Evolutionary conservation across 768 basidiomycete species (phyloP), one percentile per base, ranked within the genome.

Genomic region (Lactarius trivialis): DNA sequence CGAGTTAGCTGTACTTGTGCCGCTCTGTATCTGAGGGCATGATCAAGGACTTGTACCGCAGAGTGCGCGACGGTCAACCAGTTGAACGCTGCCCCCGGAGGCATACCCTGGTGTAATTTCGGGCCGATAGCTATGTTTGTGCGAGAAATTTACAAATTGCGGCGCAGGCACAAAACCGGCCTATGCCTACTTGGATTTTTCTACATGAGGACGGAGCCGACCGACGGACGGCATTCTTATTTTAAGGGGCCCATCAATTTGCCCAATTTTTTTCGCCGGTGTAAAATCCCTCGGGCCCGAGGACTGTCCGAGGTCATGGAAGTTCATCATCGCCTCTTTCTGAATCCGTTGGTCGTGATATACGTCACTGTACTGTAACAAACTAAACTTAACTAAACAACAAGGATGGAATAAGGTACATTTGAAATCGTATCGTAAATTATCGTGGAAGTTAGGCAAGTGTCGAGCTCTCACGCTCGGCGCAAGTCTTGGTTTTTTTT

Each of bases 31-130:
- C 78, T 79, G 4, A 83, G 83, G 36, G 85, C 86, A 77, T 85
- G 81, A 12, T 80, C 75, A 37, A 86, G 70, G 58, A 91, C 84
- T 59, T 86, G 82, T 57, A 78, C 75, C 21, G 81, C 73, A 15
- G 85, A 82, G 61, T 82, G 80, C 52, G 82, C 75, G 33, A 88
- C 87, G 69, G 85, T 86, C 60, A 88, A 71, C 83, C 85, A 87
- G 77, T 85, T 87, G 75, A 81, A 89, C 14, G 79, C 80, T 36
- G 85, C 80, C 52, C 86, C 80, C 55, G 87, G 85, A 67, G 86
- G 85, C 87, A 89, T 88, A n/a, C 41, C 21, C 43, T 6, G 30
- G 30, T 30, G 3, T 30, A 30, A 30, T 30, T 30, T 30, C 30
- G 30, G 30, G 30, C 30, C 30, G 30, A 30, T 30, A 30, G 30